These are phyloP conservation scores for Oryza rufipogon DNA, from an alignment of 176 grass and related monocot species.

Conservation along the genomic window DNA sequence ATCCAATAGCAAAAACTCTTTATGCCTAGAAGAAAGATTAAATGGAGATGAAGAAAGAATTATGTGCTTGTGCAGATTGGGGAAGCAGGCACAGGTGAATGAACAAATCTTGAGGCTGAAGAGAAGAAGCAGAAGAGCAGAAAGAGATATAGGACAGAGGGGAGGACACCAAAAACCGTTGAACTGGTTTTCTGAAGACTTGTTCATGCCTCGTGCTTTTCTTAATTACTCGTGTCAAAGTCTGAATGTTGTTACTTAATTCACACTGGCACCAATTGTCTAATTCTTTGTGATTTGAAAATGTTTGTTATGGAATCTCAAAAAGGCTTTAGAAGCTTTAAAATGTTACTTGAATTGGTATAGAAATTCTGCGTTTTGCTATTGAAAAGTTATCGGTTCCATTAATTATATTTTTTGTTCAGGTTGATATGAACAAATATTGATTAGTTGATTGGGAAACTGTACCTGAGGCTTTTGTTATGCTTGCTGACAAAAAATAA, in stretches of 20 bases:
- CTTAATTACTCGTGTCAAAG: background rate
- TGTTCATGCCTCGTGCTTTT: slow-evolving; percentile 34
- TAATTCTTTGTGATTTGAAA: background rate
- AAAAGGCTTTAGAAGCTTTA: background rate
- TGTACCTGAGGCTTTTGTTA: background rate
- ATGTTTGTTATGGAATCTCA: background rate
- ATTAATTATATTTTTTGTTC: too few relatives aligned
- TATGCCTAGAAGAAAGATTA: background rate
- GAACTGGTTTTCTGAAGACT: slow-evolving; percentile 21
- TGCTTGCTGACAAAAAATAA: background rate
- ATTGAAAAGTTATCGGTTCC: too few relatives aligned
- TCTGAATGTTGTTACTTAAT: background rate
- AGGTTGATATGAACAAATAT: background rate
- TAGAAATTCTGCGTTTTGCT: too few relatives aligned
- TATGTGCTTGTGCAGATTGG: background rate
- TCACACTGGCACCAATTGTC: background rate
- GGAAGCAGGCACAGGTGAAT: slow-evolving; percentile 2
- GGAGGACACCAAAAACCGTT: background rate
- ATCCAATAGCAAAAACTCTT: background rate
- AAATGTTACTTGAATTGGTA: too few relatives aligned
- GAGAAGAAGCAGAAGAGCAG: background rate
- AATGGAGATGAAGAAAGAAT: background rate
- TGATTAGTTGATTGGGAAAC: background rate
- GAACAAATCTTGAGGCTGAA: background rate
- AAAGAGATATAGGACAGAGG: background rate